Base-by-base conservation (phyloP, 371 early-diverging fungal genomes). In the Mucor velutinosus region DNA sequence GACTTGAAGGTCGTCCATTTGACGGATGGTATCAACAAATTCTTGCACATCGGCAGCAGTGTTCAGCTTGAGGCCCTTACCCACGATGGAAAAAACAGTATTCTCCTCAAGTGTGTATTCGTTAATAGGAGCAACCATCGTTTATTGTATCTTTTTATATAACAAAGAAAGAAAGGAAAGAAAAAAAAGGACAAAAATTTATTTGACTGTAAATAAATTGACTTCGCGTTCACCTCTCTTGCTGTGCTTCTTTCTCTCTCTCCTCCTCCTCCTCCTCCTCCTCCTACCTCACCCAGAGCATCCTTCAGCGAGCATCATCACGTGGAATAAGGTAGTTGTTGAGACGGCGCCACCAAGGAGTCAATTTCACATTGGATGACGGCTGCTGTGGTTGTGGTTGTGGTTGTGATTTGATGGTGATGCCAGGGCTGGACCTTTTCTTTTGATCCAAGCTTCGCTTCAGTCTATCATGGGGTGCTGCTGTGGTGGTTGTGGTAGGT, bases 31-130 rank as follows among this genome's bases (percentile, higher is more conserved):
- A 21, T 86, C 88, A 53, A 93, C 85, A 72, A 89, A 92, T 23
- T 81, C 84, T 69, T 88, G 82, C 62, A 94, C 92, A 81, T 97
- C 95, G 37, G 83, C 91, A 33, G 92, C 91, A 7, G 92, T 93
- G 65, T 94, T 87, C 41, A 97, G 88, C 80, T 95, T 97, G 49
- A 93, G 77, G 39, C 89, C 87, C 63, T 84, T 86, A 70, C 89
- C 89, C 62, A 81, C 85, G 70, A 91, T 88, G 25, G 86, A 81
- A 71, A 89, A 89, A 51, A 83, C 73, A 62, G 81, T 87, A 47
- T 78, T 77, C 70, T 78, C 73, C 12, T 78, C 83, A 25, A 74
- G 63, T 15, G 76, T 70, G 49, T 77, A 77, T 66, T 78, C 69
- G 64, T 80, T 78, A 62, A 80, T 80, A 17, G 83, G 73, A 47